phyloP scores from a whole-genome alignment of 1,284 basidiomycete species.

The Sanguinoderma infundibulare region DNA sequence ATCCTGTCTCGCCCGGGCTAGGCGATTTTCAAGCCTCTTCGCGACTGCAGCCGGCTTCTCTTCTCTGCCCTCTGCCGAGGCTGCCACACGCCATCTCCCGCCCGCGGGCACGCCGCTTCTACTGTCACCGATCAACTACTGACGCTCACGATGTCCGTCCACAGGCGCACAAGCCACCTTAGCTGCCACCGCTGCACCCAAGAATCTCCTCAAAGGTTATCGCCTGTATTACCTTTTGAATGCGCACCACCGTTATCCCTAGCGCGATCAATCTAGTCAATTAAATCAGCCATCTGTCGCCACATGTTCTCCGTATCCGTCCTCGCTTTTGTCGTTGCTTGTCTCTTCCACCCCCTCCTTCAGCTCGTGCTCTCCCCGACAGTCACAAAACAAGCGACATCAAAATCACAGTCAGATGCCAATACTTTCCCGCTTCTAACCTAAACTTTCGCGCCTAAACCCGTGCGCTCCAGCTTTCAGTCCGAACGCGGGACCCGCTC shows the following conservation, averaged over 20 bases:
- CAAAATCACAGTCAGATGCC: not conserved
- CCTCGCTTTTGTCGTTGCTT: not conserved
- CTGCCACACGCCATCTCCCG: slow-evolving; percentile 7
- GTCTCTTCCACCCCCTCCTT: not conserved
- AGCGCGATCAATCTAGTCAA: slow-evolving; percentile 24
- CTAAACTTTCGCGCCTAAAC: slow-evolving; percentile 9
- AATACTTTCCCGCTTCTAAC: slow-evolving; percentile 6
- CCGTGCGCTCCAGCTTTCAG: slow-evolving; percentile 15
- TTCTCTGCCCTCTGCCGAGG: slow-evolving; percentile 1
- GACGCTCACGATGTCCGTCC: slow-evolving; percentile 4
- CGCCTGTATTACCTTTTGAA: slow-evolving; percentile 1
- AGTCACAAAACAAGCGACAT: not conserved
- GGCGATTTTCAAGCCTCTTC: not conserved
- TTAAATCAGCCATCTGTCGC: slow-evolving; percentile 8
- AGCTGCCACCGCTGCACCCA: slow-evolving; percentile 1
- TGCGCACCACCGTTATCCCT: not conserved
- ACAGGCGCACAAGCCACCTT: slow-evolving; percentile 1
- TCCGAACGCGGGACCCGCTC: slow-evolving; percentile 12
- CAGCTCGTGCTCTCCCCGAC: not conserved
- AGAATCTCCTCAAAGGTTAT: slow-evolving; percentile 16
- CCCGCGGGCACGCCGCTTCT: slow-evolving; percentile 4
- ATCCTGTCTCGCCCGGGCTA: slow-evolving; percentile 5
- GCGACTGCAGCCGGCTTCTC: not conserved
- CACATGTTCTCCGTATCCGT: not conserved
- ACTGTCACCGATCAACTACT: slow-evolving; percentile 16